These are phyloP conservation scores for Santalum album DNA, from an alignment of 164 flowering plant species.

Conservation along the genomic window DNA sequence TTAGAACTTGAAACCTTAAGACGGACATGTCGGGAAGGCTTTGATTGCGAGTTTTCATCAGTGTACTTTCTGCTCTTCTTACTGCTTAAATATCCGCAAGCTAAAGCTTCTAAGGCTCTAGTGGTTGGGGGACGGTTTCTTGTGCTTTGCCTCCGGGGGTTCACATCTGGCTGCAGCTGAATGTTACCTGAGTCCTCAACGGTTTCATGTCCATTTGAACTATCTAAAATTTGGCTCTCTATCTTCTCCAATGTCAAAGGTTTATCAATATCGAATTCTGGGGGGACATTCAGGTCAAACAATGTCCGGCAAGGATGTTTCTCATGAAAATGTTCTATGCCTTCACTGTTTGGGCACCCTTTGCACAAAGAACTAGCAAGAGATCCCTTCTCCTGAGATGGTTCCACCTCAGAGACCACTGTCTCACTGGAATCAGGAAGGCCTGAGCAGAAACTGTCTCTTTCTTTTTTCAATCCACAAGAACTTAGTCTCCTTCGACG, in stretches of 20 bases:
- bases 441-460: background rate
- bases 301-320: background rate
- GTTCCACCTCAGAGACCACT: background rate
- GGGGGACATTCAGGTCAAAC: constrained; percentile 4
- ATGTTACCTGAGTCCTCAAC: constrained; percentile 2
- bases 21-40: constrained; percentile 6
- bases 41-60: constrained; percentile 8
- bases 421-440: background rate
- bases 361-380: background rate
- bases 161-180: constrained; percentile 9
- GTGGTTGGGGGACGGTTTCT: constrained; percentile 35
- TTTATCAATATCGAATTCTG: constrained; percentile 12
- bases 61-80: constrained; percentile 16
- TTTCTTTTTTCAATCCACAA: background rate
- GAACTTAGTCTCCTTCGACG: constrained; percentile 9
- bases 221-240: constrained; percentile 5
- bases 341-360: background rate
- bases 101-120: constrained; percentile 35
- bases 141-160: constrained; percentile 30
- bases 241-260: background rate
- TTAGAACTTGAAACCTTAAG: constrained; percentile 4
- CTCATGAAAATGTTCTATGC: background rate
- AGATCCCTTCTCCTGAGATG: background rate
- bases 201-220: background rate
- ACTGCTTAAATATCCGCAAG: constrained; percentile 12